Evolutionary conservation across 1,139 yeast genomes (phyloP).

Genomic region (Saccharomyces hybrid): DNA sequence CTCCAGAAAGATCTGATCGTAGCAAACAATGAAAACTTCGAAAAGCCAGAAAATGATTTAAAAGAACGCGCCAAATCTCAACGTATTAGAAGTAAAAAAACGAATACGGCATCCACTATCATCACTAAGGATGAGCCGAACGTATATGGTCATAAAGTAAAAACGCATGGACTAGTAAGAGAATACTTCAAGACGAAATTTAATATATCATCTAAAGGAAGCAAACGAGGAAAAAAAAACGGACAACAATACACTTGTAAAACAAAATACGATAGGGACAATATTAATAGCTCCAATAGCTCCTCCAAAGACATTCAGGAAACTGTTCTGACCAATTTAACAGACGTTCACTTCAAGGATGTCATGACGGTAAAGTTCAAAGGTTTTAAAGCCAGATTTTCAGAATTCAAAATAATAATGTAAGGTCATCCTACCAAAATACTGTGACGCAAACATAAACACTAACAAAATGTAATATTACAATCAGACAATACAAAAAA

Average conservation of each 20-base stretch:
- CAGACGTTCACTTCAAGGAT: not conserved
- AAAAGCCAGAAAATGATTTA: not conserved
- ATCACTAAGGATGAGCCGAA: too few species aligned
- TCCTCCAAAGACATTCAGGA: too few species aligned
- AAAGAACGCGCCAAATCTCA: too few species aligned
- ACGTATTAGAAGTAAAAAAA: too few species aligned
- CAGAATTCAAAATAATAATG: not conserved
- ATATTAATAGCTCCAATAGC: not conserved
- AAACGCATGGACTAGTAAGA: not conserved
- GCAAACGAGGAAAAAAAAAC: not conserved
- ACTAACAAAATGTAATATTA: not conserved
- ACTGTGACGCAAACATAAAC: not conserved
- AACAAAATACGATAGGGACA: not conserved
- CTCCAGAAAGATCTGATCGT: too few species aligned
- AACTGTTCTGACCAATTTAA: not conserved
- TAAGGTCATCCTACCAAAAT: not conserved
- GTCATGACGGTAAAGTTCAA: not conserved
- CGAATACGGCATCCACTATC: too few species aligned
- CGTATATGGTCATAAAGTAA: not conserved
- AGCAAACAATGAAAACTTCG: too few species aligned
- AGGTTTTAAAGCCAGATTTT: not conserved
- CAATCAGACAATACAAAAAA: not conserved
- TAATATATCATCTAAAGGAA: not conserved
- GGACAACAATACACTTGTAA: too few species aligned
- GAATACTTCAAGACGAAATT: not conserved